A percentile compares a stretch with the other conserved stretches of the same genome.
Evolutionary conservation across 352 stramenopile species (phyloP).

Genomic region (Globisporangium nodosum): DNA sequence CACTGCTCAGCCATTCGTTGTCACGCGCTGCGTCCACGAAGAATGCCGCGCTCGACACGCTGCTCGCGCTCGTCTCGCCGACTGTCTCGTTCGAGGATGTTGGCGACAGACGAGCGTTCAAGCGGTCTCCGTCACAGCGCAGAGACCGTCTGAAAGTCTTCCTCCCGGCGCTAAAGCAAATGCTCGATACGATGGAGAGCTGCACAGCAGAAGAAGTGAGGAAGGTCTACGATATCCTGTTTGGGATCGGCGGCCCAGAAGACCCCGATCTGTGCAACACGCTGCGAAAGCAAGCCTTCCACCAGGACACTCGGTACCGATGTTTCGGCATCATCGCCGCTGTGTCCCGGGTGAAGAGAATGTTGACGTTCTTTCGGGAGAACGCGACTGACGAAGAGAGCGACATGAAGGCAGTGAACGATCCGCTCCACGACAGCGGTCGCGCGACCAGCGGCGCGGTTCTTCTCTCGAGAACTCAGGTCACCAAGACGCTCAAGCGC

Average conservation of each 20-base stretch:
- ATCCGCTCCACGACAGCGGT: neutral
- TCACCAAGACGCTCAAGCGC: slow-evolving; percentile 16
- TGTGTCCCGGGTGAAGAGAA: slow-evolving; percentile 26
- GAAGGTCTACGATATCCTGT: slow-evolving; percentile 51
- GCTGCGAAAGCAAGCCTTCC: slow-evolving; percentile 45
- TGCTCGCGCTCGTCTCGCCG: slow-evolving; percentile 24
- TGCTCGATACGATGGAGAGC: slow-evolving; percentile 47
- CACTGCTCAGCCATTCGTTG: slow-evolving; percentile 29
- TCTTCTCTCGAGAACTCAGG: slow-evolving; percentile 5
- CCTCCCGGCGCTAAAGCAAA: slow-evolving; percentile 41
- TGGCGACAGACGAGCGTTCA: neutral
- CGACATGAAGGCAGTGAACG: slow-evolving; percentile 1
- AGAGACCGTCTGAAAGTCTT: slow-evolving; percentile 26
- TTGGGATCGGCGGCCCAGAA: slow-evolving; percentile 33
- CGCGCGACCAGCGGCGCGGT: neutral
- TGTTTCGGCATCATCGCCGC: slow-evolving; percentile 43
- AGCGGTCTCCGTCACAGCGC: slow-evolving; percentile 15
- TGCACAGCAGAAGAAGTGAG: slow-evolving; percentile 30
- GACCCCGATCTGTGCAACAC: slow-evolving; percentile 48
- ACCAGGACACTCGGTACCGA: slow-evolving; percentile 48
- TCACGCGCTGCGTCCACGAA: slow-evolving; percentile 20
- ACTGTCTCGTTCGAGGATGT: slow-evolving; percentile 17
- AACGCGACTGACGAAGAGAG: slow-evolving; percentile 1
- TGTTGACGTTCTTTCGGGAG: slow-evolving; percentile 25
- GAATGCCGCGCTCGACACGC: slow-evolving; percentile 30